A percentile compares a stretch with the other conserved stretches of the same genome.
Evolutionary conservation across 257 asterid species (phyloP).

Genomic region (Solanum okadae): DNA sequence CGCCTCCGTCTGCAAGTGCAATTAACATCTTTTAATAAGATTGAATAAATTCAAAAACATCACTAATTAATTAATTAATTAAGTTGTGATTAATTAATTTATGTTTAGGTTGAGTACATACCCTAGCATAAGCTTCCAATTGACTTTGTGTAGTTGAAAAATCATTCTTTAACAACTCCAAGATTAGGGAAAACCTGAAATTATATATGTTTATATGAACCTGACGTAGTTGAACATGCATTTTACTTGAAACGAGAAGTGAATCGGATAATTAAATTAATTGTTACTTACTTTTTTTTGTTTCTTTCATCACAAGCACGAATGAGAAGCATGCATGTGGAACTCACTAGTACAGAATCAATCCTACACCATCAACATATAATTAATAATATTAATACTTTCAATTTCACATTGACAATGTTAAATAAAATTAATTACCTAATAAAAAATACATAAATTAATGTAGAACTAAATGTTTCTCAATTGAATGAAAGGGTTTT

Average conservation of each 20-base stretch:
- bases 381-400: background rate
- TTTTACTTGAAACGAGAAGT: no score
- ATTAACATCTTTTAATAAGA: background rate
- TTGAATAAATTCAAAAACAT: background rate
- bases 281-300: background rate
- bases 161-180: no score
- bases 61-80: background rate
- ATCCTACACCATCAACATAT: background rate
- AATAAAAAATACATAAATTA: no score
- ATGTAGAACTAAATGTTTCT: background rate
- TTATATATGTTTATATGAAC: background rate
- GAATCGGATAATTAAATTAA: no score
- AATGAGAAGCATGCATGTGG: background rate
- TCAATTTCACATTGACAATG: background rate
- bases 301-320: background rate
- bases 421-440: background rate
- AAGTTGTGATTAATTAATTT: background rate
- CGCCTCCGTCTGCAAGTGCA: no score
- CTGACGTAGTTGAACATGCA: no score
- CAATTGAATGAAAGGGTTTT: no score
- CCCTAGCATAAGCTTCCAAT: background rate
- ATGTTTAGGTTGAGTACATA: background rate
- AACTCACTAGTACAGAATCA: background rate
- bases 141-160: background rate
- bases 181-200: background rate